Conservation (phyloP, 2,329 filamentous ascomycete species). For the Neoarthrinium moseri region DNA sequence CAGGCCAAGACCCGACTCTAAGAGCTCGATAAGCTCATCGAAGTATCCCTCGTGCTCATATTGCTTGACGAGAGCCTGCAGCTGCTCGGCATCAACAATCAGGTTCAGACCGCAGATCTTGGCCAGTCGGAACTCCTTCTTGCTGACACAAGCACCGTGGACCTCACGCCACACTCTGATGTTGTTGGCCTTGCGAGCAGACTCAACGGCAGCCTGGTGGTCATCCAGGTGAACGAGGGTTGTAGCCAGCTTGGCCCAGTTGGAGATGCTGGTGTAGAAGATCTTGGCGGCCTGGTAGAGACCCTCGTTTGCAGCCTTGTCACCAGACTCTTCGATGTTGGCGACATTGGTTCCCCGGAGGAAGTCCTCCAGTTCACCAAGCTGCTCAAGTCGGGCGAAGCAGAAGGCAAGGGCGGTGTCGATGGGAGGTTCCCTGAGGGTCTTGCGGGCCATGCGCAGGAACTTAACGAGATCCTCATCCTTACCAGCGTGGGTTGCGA, state of each 20-base stretch:
- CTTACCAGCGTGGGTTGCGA: conserved; percentile 91
- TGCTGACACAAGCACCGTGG: conserved; percentile 90
- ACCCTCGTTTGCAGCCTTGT: conserved; percentile 95
- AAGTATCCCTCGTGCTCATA: conserved; percentile 98
- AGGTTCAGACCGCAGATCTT: conserved; percentile 99
- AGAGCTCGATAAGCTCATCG: conserved; percentile 90
- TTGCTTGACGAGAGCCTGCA: conserved; percentile 89
- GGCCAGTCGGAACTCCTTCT: conserved; percentile 98
- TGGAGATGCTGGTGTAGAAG: conserved; percentile 96
- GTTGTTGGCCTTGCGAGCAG: conserved; percentile 96
- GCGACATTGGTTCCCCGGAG: conserved; percentile 89
- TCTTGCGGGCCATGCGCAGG: conserved; percentile 96
- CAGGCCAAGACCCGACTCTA: conserved; percentile 92
- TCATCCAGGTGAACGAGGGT: conserved; percentile 96
- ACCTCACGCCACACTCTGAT: conserved; percentile 99
- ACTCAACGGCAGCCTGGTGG: conserved; percentile 97
- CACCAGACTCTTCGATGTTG: conserved; percentile 93
- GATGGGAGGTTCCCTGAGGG: conserved; percentile 86
- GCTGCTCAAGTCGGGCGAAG: conserved; percentile 87
- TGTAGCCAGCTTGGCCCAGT: conserved; percentile 98
- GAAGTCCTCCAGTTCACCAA: conserved; percentile 94
- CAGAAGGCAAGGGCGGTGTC: conserved; percentile 94
- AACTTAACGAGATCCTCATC: conserved; percentile 97
- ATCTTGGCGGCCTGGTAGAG: conserved; percentile 97
- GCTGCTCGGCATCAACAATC: conserved; percentile 94